These are phyloP conservation scores for Rutstroemia sp. DNA, from an alignment of 2,329 filamentous ascomycete genomes.

Conservation along the genomic window DNA sequence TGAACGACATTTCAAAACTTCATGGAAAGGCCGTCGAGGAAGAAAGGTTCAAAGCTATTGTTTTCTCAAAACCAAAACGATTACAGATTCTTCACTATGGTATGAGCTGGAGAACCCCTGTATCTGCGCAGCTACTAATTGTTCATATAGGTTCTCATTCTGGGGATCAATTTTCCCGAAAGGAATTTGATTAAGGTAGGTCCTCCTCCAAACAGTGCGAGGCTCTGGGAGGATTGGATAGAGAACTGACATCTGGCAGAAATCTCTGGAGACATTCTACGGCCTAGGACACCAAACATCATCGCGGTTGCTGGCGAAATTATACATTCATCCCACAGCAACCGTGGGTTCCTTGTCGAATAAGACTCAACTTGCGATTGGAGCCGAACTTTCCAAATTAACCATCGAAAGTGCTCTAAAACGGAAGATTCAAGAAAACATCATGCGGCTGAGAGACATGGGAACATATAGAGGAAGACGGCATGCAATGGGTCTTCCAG, in stretches of 20 bases:
- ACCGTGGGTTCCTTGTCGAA: conserved; percentile 68
- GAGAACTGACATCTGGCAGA: conserved; percentile 34
- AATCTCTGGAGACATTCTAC: conserved; percentile 78
- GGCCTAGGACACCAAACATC: conserved; percentile 68
- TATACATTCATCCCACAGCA: conserved; percentile 78
- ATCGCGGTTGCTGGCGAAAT: conserved; percentile 74
- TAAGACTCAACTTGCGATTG: conserved; percentile 73
- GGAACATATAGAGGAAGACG: conserved; percentile 81
- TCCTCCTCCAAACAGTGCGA: neutral
- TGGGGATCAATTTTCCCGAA: conserved; percentile 82
- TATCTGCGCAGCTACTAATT: conserved; percentile 9
- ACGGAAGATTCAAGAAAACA: conserved; percentile 74
- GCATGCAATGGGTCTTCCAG: conserved; percentile 88
- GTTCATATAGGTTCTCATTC: conserved; percentile 57
- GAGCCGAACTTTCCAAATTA: conserved; percentile 80
- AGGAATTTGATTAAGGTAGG: conserved; percentile 73
- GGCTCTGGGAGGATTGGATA: too few relatives aligned
- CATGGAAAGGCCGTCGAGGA: neutral
- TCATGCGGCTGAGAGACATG: conserved; percentile 80
- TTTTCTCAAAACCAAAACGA: neutral
- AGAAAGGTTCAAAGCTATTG: conserved; percentile 1
- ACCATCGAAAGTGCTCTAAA: conserved; percentile 87
- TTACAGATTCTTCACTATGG: conserved; percentile 19
- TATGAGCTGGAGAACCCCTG: neutral
- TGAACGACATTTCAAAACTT: conserved; percentile 10